A percentile compares a stretch with the other conserved stretches of the same genome.
These are phyloP conservation scores for Tricholoma flavovirens DNA, from an alignment of 768 basidiomycete species.

Conservation along the genomic window DNA sequence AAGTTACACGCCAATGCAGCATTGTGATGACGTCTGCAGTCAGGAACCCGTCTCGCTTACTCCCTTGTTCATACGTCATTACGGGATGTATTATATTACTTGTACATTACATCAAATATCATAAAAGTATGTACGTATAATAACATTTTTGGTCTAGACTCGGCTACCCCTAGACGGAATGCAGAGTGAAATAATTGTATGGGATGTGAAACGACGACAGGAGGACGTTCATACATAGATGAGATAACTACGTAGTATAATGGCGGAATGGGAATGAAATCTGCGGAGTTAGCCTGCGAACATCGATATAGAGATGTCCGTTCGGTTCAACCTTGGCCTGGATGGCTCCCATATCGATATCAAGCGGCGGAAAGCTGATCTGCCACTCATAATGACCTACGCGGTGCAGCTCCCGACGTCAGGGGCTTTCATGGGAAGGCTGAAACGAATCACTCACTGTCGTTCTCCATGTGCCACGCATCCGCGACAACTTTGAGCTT, in stretches of 20 bases:
- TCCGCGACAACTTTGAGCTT: constrained; percentile 53
- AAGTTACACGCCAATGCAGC: neutral
- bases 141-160: neutral
- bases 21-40: neutral
- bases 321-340: constrained; percentile 43
- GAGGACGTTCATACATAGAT: neutral
- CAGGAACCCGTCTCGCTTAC: neutral
- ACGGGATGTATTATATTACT: too few species aligned
- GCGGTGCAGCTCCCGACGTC: constrained; percentile 1
- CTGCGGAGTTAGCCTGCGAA: constrained; percentile 21
- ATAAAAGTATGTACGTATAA: neutral
- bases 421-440: neutral
- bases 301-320: constrained; percentile 43
- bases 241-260: neutral
- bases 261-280: neutral
- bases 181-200: neutral
- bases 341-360: constrained; percentile 49
- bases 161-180: neutral
- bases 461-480: constrained; percentile 54
- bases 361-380: constrained; percentile 46
- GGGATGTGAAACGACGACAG: neutral
- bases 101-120: neutral
- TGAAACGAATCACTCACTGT: constrained; percentile 40
- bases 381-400: constrained; percentile 61
- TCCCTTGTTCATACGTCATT: too few species aligned